Evolutionary conservation across 108 stramenopile genomes (phyloP), one percentile per base, ranked within the genome.

Genomic region (Cyclotella choctawhatcheeana): DNA sequence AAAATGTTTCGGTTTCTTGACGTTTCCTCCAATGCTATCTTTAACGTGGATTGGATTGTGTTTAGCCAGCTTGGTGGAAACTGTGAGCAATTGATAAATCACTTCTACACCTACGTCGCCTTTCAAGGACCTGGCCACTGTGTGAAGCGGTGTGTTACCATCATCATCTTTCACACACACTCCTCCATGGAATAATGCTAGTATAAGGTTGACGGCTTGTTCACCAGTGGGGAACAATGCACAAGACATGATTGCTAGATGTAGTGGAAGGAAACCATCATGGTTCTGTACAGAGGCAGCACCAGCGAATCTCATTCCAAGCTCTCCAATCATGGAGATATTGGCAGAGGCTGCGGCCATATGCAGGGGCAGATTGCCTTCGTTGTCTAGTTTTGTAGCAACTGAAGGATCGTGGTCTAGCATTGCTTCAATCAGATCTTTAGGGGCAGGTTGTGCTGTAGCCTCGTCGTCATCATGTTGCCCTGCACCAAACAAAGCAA

Each of bases 201-300:
- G 56, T 6, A 92, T 76, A 13, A 79, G 52, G 14, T 64, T 58
- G 21, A 79, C 71, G 17, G 78, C 58, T 47, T 68, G 44, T 21
- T 61, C 67, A 27, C 67, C 75, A 12, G 76, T 66, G 37, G 58
- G 44, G 25, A 71, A 67, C 24, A 81, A 66, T 20, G 82, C 82
- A 65, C 82, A 80, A 47, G 88, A 78, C 60, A 74, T 79, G 66
- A 92, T 79, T 17, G 89, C 83, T 50, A 91, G 80, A 60, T 94
- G 91, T 51, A 92, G 59, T 8, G 94, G 91, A 17, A 95, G 81
- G 74, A 91, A 80, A 16, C 94, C 94, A 35, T 95, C 88, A 58
- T 95, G 87, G 53, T 95, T 95, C 67, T 90, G 82, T 50, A 95
- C 91, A 31, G 91, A 91, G 21, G 94, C 94, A 33, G 91, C 94